Evolutionary conservation across 2,329 filamentous ascomycete genomes (phyloP).

Genomic region (Dryadomyces quercivorus): DNA sequence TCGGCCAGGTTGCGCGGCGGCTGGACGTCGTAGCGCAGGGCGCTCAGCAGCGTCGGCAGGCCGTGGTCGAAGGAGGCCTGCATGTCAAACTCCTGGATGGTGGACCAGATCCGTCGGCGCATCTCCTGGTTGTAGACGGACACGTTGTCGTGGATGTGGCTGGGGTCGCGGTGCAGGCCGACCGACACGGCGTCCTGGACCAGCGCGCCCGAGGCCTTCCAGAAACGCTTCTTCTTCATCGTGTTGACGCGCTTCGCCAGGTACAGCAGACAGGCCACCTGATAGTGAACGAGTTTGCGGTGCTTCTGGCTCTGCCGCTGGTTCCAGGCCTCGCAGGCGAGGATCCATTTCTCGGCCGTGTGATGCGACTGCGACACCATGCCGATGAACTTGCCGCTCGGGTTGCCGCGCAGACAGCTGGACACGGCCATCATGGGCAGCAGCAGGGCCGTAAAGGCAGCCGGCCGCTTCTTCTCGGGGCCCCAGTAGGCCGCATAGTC

Average conservation of each 20-base stretch:
- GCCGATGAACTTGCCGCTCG: conserved; percentile 41
- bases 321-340: conserved; percentile 42
- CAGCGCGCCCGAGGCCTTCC: conserved; percentile 43
- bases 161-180: conserved; percentile 47
- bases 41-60: conserved; percentile 43
- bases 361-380: conserved; percentile 45
- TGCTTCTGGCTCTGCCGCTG: conserved; percentile 48
- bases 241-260: conserved; percentile 50
- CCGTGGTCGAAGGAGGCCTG: conserved; percentile 50
- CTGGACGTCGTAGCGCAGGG: conserved; percentile 42
- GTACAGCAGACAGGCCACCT: conserved; percentile 47
- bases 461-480: conserved; percentile 28
- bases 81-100: conserved; percentile 49
- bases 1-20: conserved; percentile 43
- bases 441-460: conserved; percentile 43
- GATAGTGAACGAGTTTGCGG: conserved; percentile 46
- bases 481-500: conserved; percentile 46
- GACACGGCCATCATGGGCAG: conserved; percentile 50
- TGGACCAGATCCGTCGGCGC: conserved; percentile 48
- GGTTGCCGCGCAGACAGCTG: conserved; percentile 41
- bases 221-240: conserved; percentile 51
- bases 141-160: conserved; percentile 40
- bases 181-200: conserved; percentile 46
- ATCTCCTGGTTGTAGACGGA: conserved; percentile 50
- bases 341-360: conserved; percentile 43